These are phyloP conservation scores for Puccinia horiana DNA, from an alignment of 1,284 basidiomycete genomes.

Conservation along the genomic window DNA sequence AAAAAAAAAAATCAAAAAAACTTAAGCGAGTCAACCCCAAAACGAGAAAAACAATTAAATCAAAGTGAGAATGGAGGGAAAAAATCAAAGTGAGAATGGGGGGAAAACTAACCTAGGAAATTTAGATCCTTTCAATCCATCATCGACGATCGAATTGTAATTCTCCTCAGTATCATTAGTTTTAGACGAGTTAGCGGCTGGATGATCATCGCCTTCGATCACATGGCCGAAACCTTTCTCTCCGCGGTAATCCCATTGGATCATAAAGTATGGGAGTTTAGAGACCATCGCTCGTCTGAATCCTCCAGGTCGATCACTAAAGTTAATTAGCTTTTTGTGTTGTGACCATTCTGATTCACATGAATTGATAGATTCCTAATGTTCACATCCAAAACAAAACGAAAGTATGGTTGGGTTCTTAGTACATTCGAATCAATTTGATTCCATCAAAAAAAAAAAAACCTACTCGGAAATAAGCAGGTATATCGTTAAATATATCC, in stretches of 20 bases:
- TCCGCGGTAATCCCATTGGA: conserved; percentile 95
- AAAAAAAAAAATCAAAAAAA: too few relatives aligned
- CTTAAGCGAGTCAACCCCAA: too few relatives aligned
- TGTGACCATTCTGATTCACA: conserved; percentile 96
- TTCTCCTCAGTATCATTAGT: conserved; percentile 63
- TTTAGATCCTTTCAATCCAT: conserved; percentile 80
- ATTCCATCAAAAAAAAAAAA: conserved; percentile 35
- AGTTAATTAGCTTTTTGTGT: conserved; percentile 94
- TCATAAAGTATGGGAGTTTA: conserved; percentile 96
- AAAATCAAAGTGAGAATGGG: neutral
- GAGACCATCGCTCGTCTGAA: conserved; percentile 91
- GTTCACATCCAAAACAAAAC: conserved; percentile 2
- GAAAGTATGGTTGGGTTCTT: too few relatives aligned
- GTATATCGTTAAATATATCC: conserved; percentile 77
- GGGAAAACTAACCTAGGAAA: conserved; percentile 71
- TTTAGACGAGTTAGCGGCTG: conserved; percentile 57
- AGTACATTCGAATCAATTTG: conserved; percentile 3
- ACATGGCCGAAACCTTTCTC: conserved; percentile 96
- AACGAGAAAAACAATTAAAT: too few relatives aligned
- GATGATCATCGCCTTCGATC: conserved; percentile 77
- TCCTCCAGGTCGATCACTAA: conserved; percentile 79
- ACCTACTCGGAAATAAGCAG: conserved; percentile 84
- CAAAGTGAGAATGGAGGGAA: neutral
- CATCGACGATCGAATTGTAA: conserved; percentile 62
- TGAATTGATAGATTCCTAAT: conserved; percentile 88